Evolutionary conservation across 2,329 filamentous ascomycete species (phyloP).

Genomic region (Tothia fuscella): DNA sequence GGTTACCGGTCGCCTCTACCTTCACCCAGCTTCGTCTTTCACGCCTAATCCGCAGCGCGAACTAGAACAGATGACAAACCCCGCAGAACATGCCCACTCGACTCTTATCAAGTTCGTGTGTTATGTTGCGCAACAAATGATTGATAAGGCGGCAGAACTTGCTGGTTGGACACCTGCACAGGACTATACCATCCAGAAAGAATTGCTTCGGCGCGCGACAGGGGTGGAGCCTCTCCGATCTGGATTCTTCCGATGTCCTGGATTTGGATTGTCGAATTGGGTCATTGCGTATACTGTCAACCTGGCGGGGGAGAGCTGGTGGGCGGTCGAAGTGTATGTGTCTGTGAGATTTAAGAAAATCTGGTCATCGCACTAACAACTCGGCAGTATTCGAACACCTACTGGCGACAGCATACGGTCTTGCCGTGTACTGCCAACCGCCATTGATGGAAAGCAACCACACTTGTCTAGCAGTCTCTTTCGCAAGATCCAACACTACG

Average conservation of each 20-base stretch:
- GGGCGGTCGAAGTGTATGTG: constrained; percentile 21
- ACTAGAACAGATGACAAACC: constrained; percentile 3
- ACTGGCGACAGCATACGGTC: no score
- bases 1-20: constrained; percentile 4
- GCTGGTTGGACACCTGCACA: constrained; percentile 3
- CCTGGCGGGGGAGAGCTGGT: constrained; percentile 25
- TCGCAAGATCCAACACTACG: no score
- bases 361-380: constrained; percentile 15
- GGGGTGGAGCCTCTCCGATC: not conserved
- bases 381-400: constrained; percentile 8
- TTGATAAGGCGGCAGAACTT: constrained; percentile 1
- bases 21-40: constrained; percentile 1
- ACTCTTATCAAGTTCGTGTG: not conserved
- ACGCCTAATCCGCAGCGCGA: not conserved
- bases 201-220: not conserved
- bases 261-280: constrained; percentile 5
- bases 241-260: constrained; percentile 3
- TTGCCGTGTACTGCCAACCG: no score
- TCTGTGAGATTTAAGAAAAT: constrained; percentile 6
- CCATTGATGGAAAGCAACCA: no score
- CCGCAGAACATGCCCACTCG: not conserved
- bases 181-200: not conserved
- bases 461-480: no score
- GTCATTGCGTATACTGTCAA: constrained; percentile 17
- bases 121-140: constrained; percentile 3